phyloP scores from a whole-genome alignment of 768 basidiomycete genomes.

The Mycena vitilis region DNA sequence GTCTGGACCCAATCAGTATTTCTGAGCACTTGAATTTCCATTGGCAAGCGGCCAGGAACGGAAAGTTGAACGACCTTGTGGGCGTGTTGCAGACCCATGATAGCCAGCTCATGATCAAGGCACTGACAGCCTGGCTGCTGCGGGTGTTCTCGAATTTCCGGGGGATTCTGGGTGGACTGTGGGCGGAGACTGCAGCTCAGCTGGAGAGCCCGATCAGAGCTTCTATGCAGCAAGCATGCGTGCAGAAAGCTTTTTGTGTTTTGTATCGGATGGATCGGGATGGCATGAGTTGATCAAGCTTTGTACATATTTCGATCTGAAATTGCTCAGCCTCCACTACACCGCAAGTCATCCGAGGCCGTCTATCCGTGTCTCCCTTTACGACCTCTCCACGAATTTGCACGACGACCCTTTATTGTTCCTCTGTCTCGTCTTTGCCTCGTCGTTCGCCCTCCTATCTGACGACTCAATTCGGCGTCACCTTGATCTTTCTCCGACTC shows the following conservation, averaged over 20 bases:
- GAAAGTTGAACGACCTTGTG: neutral
- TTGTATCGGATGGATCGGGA: too few species aligned
- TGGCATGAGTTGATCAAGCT: neutral
- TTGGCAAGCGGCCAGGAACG: neutral
- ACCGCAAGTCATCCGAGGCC: slow-evolving; percentile 40
- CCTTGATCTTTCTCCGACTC: slow-evolving; percentile 32
- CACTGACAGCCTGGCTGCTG: neutral
- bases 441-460: slow-evolving; percentile 34
- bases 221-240: slow-evolving; percentile 2
- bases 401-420: slow-evolving; percentile 39
- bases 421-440: slow-evolving; percentile 30
- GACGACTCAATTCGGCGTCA: slow-evolving; percentile 36
- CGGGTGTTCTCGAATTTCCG: slow-evolving; percentile 6
- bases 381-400: slow-evolving; percentile 61
- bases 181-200: neutral
- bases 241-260: neutral
- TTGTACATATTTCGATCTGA: neutral
- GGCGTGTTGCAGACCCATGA: neutral
- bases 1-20: neutral
- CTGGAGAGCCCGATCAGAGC: neutral
- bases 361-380: slow-evolving; percentile 53
- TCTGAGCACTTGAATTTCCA: neutral
- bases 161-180: slow-evolving; percentile 12
- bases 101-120: neutral
- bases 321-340: slow-evolving; percentile 5